A percentile compares a stretch with the other conserved stretches of the same genome.
Conservation (phyloP, 805 yeast species). For the Priceomyces haplophilus region DNA sequence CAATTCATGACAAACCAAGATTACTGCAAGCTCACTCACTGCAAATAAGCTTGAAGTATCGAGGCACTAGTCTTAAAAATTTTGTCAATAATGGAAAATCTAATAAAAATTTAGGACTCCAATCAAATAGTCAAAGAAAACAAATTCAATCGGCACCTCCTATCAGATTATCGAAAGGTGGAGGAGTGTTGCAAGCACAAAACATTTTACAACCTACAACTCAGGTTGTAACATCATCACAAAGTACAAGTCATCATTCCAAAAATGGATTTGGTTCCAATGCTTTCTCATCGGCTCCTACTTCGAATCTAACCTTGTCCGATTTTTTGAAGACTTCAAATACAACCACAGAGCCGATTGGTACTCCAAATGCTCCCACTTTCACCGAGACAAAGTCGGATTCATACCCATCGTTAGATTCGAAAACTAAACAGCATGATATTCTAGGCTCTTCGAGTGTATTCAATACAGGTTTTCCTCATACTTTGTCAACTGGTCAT, state of each 20-base stretch:
- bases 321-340: slow-evolving; percentile 5
- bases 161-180: not conserved
- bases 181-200: not conserved
- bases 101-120: slow-evolving; percentile 25
- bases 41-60: slow-evolving; percentile 27
- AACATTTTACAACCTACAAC: not conserved
- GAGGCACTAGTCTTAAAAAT: slow-evolving; percentile 18
- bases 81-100: slow-evolving; percentile 35
- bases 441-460: slow-evolving; percentile 2
- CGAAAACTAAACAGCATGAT: not conserved
- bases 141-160: slow-evolving; percentile 4
- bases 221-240: not conserved
- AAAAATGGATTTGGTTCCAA: slow-evolving; percentile 2
- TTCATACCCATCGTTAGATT: not conserved
- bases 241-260: no score
- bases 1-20: slow-evolving; percentile 38
- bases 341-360: not conserved
- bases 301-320: not conserved
- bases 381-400: not conserved
- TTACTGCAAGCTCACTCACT: slow-evolving; percentile 33
- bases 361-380: not conserved
- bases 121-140: slow-evolving; percentile 4
- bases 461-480: not conserved
- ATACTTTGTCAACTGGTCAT: not conserved
- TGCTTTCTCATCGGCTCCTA: not conserved